Conservation (phyloP, 495 filamentous ascomycete genomes). For the Neurospora sp. region DNA sequence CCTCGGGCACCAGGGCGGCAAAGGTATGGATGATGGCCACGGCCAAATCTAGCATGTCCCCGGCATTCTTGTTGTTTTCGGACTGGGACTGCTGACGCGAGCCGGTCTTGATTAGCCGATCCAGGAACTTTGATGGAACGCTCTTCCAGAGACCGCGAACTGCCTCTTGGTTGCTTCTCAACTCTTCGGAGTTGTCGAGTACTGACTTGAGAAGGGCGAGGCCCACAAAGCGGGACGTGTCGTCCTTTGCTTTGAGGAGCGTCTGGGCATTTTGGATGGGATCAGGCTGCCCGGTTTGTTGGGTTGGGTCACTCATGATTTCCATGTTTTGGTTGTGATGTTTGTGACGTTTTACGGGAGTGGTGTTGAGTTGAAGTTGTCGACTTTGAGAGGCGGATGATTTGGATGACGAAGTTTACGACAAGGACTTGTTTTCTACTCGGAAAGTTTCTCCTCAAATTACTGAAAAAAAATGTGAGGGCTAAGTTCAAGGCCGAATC, state of each 20-base stretch:
- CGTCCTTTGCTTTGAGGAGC: constrained; percentile 45
- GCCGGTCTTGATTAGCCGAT: constrained; percentile 46
- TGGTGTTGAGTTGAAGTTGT: not conserved
- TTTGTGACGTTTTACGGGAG: not conserved
- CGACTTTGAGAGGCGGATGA: not conserved
- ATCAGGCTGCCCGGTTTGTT: constrained; percentile 1
- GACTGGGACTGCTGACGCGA: constrained; percentile 11
- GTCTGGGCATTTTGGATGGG: constrained; percentile 32
- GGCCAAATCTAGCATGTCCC: constrained; percentile 51
- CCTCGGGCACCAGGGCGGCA: constrained; percentile 37
- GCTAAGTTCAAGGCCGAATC: no score
- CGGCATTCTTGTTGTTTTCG: constrained; percentile 23
- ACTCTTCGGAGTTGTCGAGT: constrained; percentile 42
- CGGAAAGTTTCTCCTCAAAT: no score
- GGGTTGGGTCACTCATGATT: constrained; percentile 6
- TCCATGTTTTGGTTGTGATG: not conserved
- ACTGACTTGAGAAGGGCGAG: constrained; percentile 52
- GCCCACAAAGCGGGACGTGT: constrained; percentile 56
- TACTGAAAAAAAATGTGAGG: no score
- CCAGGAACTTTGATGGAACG: constrained; percentile 48
- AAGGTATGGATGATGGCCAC: constrained; percentile 52
- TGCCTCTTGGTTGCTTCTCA: constrained; percentile 27
- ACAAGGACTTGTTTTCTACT: no score
- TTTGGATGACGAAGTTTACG: not conserved
- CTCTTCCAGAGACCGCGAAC: constrained; percentile 39